Base-by-base conservation (phyloP, 768 basidiomycete genomes). In the Cystoderma amianthinum region DNA sequence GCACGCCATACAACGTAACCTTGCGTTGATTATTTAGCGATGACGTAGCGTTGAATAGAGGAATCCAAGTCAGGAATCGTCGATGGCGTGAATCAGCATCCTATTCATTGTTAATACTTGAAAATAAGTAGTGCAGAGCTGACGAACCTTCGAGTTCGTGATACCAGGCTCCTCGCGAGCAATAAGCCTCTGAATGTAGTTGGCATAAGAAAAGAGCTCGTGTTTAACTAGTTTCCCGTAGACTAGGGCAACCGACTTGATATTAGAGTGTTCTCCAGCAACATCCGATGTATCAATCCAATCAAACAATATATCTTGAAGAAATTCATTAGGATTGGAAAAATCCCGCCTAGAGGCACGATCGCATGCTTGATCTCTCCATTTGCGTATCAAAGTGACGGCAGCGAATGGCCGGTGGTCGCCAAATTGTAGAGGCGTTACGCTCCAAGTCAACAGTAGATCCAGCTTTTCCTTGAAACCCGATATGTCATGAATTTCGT, bases 331-430 rank as follows among this genome's bases (percentile, higher is more conserved):
- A 2, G 81, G 81, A 15, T 76, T 71, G 12, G 69, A 63, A n/a
- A 70, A 62, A 41, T 82, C 77, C 12, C 82, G 72, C 21, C 82
- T 70, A 41, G 71, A 69, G 5, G 83, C 81, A 15, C 81, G 75
- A 46, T 79, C 77, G 42, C 72, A 72, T 20, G 74, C 74, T 44
- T 69, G 75, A 39, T 76, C 72, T 24, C 78, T 68, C 72, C 84
- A 85, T 22, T 69, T 65, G 2, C 65, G 67, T 38, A 90, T 74
- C 30, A 90, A 67, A 15, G 82, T 82, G 5, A 76, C 79, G 2
- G 82, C 85, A 20, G 79, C 86, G 52, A 82, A 84, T 1, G 84
- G 78, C 23, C 88, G 70, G 49, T 90, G 89, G 33, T 88, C 82
- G 7, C 89, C 88, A 45, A 82, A 89, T 58, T 91, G 89, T 13